These are phyloP conservation scores for Karstenula rhodostoma DNA, from an alignment of 2,329 filamentous ascomycete species.

Conservation along the genomic window DNA sequence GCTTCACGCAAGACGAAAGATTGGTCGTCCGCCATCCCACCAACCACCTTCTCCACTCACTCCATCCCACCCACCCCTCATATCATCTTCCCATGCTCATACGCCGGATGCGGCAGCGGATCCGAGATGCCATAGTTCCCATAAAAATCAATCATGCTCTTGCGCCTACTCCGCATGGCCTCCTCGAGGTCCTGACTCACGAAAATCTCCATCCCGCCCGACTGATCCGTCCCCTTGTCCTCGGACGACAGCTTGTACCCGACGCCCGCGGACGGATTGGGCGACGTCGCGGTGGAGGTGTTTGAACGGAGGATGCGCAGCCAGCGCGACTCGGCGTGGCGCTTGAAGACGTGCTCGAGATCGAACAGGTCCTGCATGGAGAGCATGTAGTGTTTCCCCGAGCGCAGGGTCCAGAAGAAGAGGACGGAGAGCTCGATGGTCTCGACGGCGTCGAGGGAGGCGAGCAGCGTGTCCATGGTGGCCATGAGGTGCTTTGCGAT, in stretches of 20 bases:
- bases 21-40: too few relatives aligned
- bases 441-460: slow-evolving; percentile 33
- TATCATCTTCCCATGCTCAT: slow-evolving; percentile 42
- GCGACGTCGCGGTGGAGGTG: slow-evolving; percentile 28
- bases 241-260: slow-evolving; percentile 46
- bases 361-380: slow-evolving; percentile 48
- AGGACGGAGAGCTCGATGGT: slow-evolving; percentile 43
- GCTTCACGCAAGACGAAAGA: too few relatives aligned
- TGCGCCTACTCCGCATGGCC: slow-evolving; percentile 38
- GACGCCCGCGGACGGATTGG: slow-evolving; percentile 38
- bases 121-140: slow-evolving; percentile 46
- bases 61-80: slow-evolving; percentile 14
- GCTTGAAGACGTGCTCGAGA: slow-evolving; percentile 45
- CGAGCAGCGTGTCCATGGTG: slow-evolving; percentile 42
- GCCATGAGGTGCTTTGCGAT: slow-evolving; percentile 43
- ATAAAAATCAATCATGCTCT: slow-evolving; percentile 46
- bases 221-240: slow-evolving; percentile 43
- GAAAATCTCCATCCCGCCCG: slow-evolving; percentile 48
- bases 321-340: slow-evolving; percentile 43
- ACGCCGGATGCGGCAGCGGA: slow-evolving; percentile 43
- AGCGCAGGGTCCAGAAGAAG: slow-evolving; percentile 46
- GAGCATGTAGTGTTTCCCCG: slow-evolving; percentile 43
- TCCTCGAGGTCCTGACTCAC: slow-evolving; percentile 42
- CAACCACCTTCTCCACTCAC: neutral
- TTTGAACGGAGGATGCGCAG: slow-evolving; percentile 36